Percentiles rank a stretch among this genome's conserved stretches.
These are phyloP conservation scores for Metschnikowia baotianmanensis DNA, from an alignment of 805 yeast genomes.

Conservation along the genomic window DNA sequence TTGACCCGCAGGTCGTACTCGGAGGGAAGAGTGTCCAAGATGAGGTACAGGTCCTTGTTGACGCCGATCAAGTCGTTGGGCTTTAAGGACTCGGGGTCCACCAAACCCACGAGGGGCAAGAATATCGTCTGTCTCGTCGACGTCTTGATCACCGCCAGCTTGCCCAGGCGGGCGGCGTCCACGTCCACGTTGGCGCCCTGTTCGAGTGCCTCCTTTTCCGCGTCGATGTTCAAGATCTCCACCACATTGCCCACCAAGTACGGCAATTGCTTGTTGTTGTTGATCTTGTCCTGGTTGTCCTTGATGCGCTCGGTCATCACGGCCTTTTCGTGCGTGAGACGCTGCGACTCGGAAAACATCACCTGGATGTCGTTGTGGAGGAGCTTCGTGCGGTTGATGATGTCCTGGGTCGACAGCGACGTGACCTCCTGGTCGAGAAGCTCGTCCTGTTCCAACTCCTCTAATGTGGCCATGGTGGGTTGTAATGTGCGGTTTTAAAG, in stretches of 20 bases:
- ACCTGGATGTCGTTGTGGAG: constrained; percentile 94
- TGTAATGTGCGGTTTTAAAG: neutral
- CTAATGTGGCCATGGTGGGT: constrained; percentile 69
- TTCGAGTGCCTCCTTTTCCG: constrained; percentile 75
- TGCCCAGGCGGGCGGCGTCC: constrained; percentile 87
- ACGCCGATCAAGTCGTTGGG: constrained; percentile 99
- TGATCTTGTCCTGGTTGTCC: constrained; percentile 94
- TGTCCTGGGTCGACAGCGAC: constrained; percentile 73
- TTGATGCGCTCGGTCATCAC: constrained; percentile 92
- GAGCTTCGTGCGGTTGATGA: constrained; percentile 79
- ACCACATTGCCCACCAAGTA: constrained; percentile 96
- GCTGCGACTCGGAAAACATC: constrained; percentile 86
- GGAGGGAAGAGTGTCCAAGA: constrained; percentile 91
- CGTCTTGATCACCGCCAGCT: constrained; percentile 97
- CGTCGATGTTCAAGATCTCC: constrained; percentile 84
- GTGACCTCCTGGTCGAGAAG: constrained; percentile 82
- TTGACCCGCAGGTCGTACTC: constrained; percentile 97
- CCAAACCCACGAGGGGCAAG: constrained; percentile 92
- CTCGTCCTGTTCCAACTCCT: constrained; percentile 69
- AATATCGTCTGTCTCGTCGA: constrained; percentile 97
- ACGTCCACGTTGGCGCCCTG: constrained; percentile 96
- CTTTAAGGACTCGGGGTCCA: constrained; percentile 83
- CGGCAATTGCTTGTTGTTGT: constrained; percentile 92
- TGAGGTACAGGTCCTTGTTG: constrained; percentile 91
- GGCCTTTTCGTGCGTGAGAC: constrained; percentile 87